Evolutionary conservation across 164 flowering plant genomes (phyloP).

Genomic region (Macadamia integrifolia): DNA sequence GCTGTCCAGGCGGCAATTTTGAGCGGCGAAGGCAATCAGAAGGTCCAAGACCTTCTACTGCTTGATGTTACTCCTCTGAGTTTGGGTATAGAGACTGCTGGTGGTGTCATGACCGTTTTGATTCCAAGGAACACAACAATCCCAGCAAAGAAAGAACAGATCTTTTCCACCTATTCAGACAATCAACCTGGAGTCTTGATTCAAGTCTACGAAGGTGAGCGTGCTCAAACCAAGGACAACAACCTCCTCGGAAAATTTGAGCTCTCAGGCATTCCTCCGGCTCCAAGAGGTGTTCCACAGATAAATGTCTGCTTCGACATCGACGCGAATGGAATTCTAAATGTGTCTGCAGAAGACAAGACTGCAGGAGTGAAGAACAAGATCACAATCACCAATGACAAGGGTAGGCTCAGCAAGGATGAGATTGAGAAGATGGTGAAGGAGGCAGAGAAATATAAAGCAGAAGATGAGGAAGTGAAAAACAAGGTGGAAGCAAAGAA

Average conservation of each 20-base stretch:
- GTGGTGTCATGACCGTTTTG: conserved; percentile 22
- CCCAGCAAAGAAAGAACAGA: conserved; percentile 24
- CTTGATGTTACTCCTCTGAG: conserved; percentile 27
- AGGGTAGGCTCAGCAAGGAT: conserved; percentile 24
- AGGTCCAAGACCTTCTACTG: conserved; percentile 23
- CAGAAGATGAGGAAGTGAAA: conserved; percentile 27
- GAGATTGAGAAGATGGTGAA: conserved; percentile 27
- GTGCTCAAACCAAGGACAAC: conserved; percentile 19
- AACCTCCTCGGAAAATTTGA: conserved; percentile 18
- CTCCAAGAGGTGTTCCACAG: conserved; percentile 21
- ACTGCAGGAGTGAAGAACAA: conserved; percentile 23
- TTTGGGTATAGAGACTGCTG: conserved; percentile 27
- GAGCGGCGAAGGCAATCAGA: conserved; percentile 17
- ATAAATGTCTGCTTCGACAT: conserved; percentile 21
- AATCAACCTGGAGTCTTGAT: conserved; percentile 25
- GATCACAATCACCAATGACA: conserved; percentile 24
- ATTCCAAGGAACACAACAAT: conserved; percentile 25
- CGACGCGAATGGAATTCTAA: conserved; percentile 24
- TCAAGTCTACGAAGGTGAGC: conserved; percentile 29
- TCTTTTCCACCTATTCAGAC: conserved; percentile 25
- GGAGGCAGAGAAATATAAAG: conserved; percentile 21
- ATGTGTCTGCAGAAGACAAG: conserved; percentile 27
- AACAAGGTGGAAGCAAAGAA: conserved; percentile 22
- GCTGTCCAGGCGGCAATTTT: conserved; percentile 27
- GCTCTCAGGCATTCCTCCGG: conserved; percentile 20